Conservation (phyloP, 2,329 filamentous ascomycete species). For the Setomelanomma holmii region DNA sequence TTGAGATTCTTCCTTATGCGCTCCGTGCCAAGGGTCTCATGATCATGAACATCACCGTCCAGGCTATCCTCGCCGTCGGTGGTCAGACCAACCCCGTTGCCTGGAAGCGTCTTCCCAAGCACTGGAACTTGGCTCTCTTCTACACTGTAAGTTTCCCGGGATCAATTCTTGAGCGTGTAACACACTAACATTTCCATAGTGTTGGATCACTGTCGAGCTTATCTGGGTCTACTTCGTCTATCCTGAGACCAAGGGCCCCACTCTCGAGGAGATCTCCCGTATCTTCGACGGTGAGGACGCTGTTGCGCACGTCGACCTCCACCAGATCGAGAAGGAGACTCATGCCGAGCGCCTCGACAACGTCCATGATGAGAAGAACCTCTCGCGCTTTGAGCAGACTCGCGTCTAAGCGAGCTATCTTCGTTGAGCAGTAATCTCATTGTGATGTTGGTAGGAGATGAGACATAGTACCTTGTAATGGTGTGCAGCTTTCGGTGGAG, state of each 20-base stretch:
- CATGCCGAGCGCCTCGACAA: conserved; percentile 19
- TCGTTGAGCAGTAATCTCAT: not conserved
- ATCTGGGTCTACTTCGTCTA: conserved; percentile 60
- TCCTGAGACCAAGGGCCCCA: conserved; percentile 69
- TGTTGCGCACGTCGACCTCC: conserved; percentile 35
- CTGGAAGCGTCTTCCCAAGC: conserved; percentile 64
- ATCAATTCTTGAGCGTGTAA: not conserved
- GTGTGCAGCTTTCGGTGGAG: not conserved
- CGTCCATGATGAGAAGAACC: conserved; percentile 21
- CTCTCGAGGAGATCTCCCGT: conserved; percentile 71
- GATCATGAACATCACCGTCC: conserved; percentile 69
- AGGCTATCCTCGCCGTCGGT: conserved; percentile 67
- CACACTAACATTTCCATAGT: conserved; percentile 9
- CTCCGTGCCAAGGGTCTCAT: conserved; percentile 58
- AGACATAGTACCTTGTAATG: conserved; percentile 4
- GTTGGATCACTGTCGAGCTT: conserved; percentile 67
- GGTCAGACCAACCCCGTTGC: conserved; percentile 69
- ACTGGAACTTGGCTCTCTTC: conserved; percentile 70
- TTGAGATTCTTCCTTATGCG: conserved; percentile 58
- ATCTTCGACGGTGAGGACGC: conserved; percentile 72
- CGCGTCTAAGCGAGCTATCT: conserved; percentile 13
- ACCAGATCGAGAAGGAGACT: conserved; percentile 29
- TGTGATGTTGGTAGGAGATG: not conserved
- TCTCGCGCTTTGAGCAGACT: conserved; percentile 16
- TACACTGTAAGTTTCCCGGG: conserved; percentile 55